Percentiles rank a stretch among this genome's conserved stretches.
These are phyloP conservation scores for Xylaria polymorpha DNA, from an alignment of 2,329 filamentous ascomycete genomes.

Conservation along the genomic window DNA sequence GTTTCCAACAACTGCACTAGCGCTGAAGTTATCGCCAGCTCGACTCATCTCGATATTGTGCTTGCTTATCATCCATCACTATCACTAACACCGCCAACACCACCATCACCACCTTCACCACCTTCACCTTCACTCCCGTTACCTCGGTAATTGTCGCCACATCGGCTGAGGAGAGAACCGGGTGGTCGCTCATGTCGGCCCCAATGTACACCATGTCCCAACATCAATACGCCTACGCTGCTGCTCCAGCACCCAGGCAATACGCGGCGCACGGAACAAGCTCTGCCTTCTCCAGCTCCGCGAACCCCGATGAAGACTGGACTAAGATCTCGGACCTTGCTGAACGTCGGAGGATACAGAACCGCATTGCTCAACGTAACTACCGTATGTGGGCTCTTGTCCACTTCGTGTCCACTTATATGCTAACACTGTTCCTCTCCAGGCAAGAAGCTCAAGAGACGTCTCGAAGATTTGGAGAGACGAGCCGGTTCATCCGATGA, in stretches of 20 bases:
- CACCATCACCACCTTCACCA: background rate
- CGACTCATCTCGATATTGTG: background rate
- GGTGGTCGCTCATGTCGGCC: slow-evolving; percentile 36
- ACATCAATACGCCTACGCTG: slow-evolving; percentile 56
- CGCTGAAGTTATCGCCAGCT: slow-evolving; percentile 24
- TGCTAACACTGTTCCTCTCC: slow-evolving; percentile 40
- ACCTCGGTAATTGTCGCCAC: background rate
- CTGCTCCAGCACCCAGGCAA: slow-evolving; percentile 66
- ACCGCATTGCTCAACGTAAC: slow-evolving; percentile 96
- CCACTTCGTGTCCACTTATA: background rate
- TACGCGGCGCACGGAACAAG: slow-evolving; percentile 81
- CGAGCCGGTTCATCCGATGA: slow-evolving; percentile 71
- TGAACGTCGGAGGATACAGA: slow-evolving; percentile 93
- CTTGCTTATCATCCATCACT: background rate
- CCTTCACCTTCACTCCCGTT: background rate
- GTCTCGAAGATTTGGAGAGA: slow-evolving; percentile 85
- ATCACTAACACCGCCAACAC: slow-evolving; percentile 6
- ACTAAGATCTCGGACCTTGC: slow-evolving; percentile 98
- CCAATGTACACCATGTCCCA: slow-evolving; percentile 59
- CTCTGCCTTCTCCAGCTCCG: slow-evolving; percentile 93
- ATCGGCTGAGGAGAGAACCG: slow-evolving; percentile 13
- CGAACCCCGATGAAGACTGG: slow-evolving; percentile 98
- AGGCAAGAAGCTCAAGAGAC: slow-evolving; percentile 95
- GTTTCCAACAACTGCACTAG: slow-evolving; percentile 34
- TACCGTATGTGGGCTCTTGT: slow-evolving; percentile 73